phyloP scores from a whole-genome alignment of 2,329 filamentous ascomycete species.

The Fusarium euwallaceae region DNA sequence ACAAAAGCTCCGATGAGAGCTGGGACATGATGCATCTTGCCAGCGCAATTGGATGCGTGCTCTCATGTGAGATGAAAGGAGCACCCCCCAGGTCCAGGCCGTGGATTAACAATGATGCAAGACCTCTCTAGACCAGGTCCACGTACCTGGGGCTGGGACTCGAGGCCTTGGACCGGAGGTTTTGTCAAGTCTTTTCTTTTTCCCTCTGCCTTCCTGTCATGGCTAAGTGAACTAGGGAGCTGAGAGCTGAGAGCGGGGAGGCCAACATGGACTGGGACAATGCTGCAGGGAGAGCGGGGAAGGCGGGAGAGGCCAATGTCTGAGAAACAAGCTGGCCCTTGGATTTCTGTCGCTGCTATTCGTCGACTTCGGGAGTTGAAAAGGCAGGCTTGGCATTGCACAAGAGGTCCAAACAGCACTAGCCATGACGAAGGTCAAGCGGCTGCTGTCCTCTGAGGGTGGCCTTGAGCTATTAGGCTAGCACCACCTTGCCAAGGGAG shows the following conservation, averaged over 20 bases:
- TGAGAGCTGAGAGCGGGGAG: slow-evolving; percentile 31
- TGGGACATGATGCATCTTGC: neutral
- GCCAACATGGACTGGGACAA: slow-evolving; percentile 10
- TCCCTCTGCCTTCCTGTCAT: slow-evolving; percentile 21
- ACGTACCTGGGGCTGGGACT: slow-evolving; percentile 28
- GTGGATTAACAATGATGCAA: neutral
- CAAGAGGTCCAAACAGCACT: neutral
- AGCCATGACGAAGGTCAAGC: neutral
- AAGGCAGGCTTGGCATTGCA: slow-evolving; percentile 22
- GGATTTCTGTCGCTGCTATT: slow-evolving; percentile 17
- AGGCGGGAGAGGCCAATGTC: slow-evolving; percentile 19
- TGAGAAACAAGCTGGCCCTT: slow-evolving; percentile 19
- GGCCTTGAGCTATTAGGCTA: neutral
- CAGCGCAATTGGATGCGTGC: neutral
- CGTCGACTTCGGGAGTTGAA: slow-evolving; percentile 11
- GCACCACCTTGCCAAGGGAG: slow-evolving; percentile 4
- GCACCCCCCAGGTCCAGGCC: neutral
- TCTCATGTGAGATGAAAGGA: slow-evolving; percentile 7
- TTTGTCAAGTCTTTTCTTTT: slow-evolving; percentile 1
- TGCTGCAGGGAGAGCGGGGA: slow-evolving; percentile 39
- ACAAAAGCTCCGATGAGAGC: slow-evolving; percentile 28
- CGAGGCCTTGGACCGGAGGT: neutral
- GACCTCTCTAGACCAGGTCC: slow-evolving; percentile 14
- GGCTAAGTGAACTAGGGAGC: slow-evolving; percentile 17
- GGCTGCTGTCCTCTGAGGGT: neutral